Conservation (phyloP, 768 basidiomycete genomes). For the Suillus tomentosus region DNA sequence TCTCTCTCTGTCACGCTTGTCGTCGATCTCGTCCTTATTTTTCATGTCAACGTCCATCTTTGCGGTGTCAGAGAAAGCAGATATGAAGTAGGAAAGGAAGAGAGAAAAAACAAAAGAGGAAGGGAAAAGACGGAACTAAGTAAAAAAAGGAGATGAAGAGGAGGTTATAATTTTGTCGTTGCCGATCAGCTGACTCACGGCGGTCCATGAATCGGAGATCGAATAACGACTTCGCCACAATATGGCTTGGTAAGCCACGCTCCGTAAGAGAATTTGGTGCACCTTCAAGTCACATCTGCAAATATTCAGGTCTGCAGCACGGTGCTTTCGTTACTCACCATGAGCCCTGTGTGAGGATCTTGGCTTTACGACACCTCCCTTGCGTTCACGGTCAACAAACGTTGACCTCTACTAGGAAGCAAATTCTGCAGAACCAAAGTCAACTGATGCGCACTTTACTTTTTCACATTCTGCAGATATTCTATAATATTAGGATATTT, state of each 20-base stretch:
- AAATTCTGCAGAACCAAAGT: too few species aligned
- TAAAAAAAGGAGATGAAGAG: conserved; percentile 14
- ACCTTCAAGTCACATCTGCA: too few species aligned
- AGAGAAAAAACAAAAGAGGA: conserved; percentile 10
- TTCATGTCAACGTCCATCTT: conserved; percentile 85
- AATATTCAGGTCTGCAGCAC: too few species aligned
- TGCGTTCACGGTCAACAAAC: too few species aligned
- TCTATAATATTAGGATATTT: too few species aligned
- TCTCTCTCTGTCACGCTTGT: conserved; percentile 48
- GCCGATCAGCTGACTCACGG: conserved; percentile 22
- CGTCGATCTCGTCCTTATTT: conserved; percentile 71
- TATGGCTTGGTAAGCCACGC: background rate
- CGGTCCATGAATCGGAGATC: conserved; percentile 17
- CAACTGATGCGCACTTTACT: too few species aligned
- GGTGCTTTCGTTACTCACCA: too few species aligned
- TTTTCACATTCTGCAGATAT: too few species aligned
- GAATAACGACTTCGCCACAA: conserved; percentile 7
- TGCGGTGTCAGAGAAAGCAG: conserved; percentile 6
- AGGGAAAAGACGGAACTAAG: conserved; percentile 12
- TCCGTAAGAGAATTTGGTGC: too few species aligned
- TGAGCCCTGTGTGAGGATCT: too few species aligned
- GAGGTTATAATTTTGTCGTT: conserved; percentile 15
- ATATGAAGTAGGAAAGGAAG: conserved; percentile 11
- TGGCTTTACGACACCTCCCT: too few species aligned
- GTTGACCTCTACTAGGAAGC: too few species aligned